Percentiles rank a stretch among this genome's conserved stretches.
Evolutionary conservation across 2,329 filamentous ascomycete species (phyloP).

Genomic region (Thermoascus crustaceus): DNA sequence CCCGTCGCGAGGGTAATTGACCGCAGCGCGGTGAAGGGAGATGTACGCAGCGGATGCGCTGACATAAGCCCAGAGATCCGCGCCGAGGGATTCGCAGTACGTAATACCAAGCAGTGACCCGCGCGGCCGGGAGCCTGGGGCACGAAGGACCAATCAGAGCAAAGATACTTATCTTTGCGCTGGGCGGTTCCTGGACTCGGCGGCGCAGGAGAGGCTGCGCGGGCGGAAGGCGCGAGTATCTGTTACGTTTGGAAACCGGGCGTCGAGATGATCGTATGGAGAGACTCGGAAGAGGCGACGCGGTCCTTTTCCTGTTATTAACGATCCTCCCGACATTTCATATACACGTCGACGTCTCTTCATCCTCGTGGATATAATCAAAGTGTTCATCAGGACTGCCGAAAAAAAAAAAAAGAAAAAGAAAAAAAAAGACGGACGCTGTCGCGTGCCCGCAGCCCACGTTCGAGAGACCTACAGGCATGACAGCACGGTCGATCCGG

Average conservation of each 20-base stretch:
- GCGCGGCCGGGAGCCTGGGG: constrained; percentile 7
- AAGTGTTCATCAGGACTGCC: too few species aligned
- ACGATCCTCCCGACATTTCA: constrained; percentile 8
- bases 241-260: constrained; percentile 23
- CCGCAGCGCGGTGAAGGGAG: background rate
- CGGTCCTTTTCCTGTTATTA: constrained; percentile 7
- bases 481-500: constrained; percentile 22
- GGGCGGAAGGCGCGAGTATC: constrained; percentile 11
- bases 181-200: constrained; percentile 2
- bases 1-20: background rate
- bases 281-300: constrained; percentile 8
- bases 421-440: background rate
- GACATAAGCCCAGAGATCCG: too few species aligned
- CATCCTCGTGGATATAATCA: too few species aligned
- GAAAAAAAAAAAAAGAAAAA: too few species aligned
- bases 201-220: constrained; percentile 5
- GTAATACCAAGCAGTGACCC: constrained; percentile 22
- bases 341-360: constrained; percentile 12
- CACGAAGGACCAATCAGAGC: constrained; percentile 21
- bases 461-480: constrained; percentile 11
- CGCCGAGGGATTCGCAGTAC: constrained; percentile 20
- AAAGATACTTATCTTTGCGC: constrained; percentile 21
- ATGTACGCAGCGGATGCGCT: too few species aligned
- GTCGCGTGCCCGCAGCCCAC: constrained; percentile 1
- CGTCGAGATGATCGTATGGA: constrained; percentile 3